Evolutionary conservation across 495 filamentous ascomycete genomes (phyloP), one percentile per base, ranked within the genome.

Genomic region (Penicillium soppii): DNA sequence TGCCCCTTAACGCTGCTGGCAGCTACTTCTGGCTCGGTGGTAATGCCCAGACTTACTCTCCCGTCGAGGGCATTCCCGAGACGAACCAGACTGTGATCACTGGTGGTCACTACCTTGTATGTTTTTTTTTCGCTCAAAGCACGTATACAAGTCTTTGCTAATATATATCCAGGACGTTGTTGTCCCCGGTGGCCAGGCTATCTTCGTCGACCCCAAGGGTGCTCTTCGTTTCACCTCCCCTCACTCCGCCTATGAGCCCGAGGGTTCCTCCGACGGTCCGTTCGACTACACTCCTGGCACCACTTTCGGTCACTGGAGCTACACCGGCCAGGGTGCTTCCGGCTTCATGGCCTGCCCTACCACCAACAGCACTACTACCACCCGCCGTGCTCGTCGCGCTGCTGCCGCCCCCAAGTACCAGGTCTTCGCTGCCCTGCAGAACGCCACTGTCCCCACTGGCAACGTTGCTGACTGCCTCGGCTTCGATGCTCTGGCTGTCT

Each of bases 151-250:
- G 6, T 2, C 7, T 43, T 43, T 22, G 27, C 42, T 56, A 52
- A 63, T 37, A n/a, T 25, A 21, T n/a, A 6, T n/a, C 2, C 40
- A 62, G 68, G 56, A 74, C 56, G 77, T 81, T 50, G 57, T 67
- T 39, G 84, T 87, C 19, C 82, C 84, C 6, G 84, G 83, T 42
- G 83, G 84, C 13, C 83, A 87, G 62, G 56, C 56, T 50, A 77
- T 80, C 63, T 88, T 84, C 64, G 71, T 87, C 23, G 67, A 59
- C 20, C 67, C 72, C 1, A 58, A 69, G 38, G 84, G 83, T 43
- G 67, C 74, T 21, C 60, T 88, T 23, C 62, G 58, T 42, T 86
- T 79, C 72, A 82, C 81, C 4, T 58, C 54, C 22, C 74, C 82
- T 1, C 82, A 86, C 63, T 82, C 77, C 5, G 74, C 68, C 16